These are phyloP conservation scores for Spinellus fusiger DNA, from an alignment of 192 early-diverging fungal genomes.

Conservation along the genomic window DNA sequence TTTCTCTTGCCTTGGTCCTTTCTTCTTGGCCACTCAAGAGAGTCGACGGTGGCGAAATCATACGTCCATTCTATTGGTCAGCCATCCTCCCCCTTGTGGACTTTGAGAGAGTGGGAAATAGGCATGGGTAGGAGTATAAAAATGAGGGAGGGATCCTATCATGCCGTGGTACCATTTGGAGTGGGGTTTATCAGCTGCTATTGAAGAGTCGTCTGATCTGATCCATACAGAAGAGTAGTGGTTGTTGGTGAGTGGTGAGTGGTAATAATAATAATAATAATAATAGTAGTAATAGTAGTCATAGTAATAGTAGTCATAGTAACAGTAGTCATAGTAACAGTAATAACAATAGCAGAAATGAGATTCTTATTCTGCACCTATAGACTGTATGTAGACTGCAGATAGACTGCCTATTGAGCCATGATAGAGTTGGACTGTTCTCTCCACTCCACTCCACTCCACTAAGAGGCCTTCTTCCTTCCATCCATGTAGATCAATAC, in stretches of 20 bases:
- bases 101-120: too few species aligned
- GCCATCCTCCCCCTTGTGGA: neutral
- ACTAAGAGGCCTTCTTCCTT: too few species aligned
- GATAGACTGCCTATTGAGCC: too few species aligned
- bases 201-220: neutral
- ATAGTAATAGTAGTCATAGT: neutral
- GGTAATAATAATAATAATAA: neutral
- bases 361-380: too few species aligned
- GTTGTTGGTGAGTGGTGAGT: neutral
- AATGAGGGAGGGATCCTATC: too few species aligned
- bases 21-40: conserved; percentile 14
- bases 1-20: neutral
- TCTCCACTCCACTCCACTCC: too few species aligned
- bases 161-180: too few species aligned
- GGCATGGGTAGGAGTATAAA: too few species aligned
- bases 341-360: neutral
- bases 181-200: too few species aligned
- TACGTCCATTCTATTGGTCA: conserved; percentile 5
- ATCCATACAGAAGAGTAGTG: neutral
- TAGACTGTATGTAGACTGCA: too few species aligned
- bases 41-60: conserved; percentile 18
- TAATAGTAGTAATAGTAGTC: neutral
- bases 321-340: neutral
- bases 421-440: neutral
- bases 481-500: too few species aligned